Percentiles rank a stretch among this genome's conserved stretches.
Conservation (phyloP, 345 rosid genomes). For the Eutrema japonicum region DNA sequence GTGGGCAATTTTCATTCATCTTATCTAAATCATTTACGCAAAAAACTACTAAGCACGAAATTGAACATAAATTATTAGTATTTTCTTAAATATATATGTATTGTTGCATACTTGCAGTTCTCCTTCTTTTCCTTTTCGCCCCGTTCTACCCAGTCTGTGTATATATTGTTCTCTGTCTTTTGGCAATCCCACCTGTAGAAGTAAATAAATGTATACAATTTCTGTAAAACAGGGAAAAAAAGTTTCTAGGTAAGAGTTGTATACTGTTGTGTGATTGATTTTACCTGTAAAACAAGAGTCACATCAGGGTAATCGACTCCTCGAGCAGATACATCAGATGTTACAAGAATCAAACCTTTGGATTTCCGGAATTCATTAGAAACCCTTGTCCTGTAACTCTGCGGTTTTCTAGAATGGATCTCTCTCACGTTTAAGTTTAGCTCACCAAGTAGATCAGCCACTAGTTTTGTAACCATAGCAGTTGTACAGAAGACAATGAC, state of each 20-base stretch:
- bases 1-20: too few relatives aligned
- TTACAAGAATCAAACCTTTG: constrained; percentile 89
- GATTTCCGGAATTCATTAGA: constrained; percentile 95
- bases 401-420: constrained; percentile 95
- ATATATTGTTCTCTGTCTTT: constrained; percentile 89
- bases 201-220: not conserved
- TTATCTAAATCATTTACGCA: too few relatives aligned
- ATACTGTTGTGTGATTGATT: not conserved
- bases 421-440: constrained; percentile 82
- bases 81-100: too few relatives aligned
- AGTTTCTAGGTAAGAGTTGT: constrained; percentile 6
- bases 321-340: constrained; percentile 98
- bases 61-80: too few relatives aligned
- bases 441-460: constrained; percentile 74
- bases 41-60: too few relatives aligned
- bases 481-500: constrained; percentile 96
- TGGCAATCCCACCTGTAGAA: constrained; percentile 78
- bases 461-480: constrained; percentile 89
- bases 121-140: constrained; percentile 96
- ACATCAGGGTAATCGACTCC: constrained; percentile 99
- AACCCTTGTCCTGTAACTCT: constrained; percentile 85
- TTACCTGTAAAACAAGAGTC: constrained; percentile 93
- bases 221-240: not conserved
- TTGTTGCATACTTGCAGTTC: constrained; percentile 19
- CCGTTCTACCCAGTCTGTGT: constrained; percentile 96